Evolutionary conservation across 805 yeast species (phyloP).

Genomic region (Candida odintsovae): DNA sequence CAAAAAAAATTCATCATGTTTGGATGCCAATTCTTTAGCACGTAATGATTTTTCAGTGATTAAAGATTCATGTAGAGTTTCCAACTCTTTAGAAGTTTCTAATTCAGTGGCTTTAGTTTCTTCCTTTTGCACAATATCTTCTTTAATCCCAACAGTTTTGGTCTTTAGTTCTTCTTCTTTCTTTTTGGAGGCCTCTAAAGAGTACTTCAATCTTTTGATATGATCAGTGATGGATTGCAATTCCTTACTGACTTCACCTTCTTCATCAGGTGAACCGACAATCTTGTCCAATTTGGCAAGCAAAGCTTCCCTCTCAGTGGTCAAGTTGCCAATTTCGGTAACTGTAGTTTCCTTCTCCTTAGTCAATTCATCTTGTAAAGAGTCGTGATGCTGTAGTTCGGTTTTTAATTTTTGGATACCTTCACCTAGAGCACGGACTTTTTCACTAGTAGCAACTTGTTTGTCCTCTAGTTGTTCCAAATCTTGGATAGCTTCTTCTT

Average conservation of each 20-base stretch:
- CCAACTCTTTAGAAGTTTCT: background rate
- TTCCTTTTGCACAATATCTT: conserved; percentile 11
- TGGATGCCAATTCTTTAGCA: conserved; percentile 5
- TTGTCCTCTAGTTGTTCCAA: conserved; percentile 19
- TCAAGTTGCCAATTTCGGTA: conserved; percentile 14
- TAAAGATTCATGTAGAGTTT: background rate
- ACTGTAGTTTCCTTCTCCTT: conserved; percentile 11
- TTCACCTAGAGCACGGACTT: conserved; percentile 12
- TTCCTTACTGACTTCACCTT: conserved; percentile 1
- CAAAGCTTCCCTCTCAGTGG: conserved; percentile 14
- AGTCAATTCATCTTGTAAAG: conserved; percentile 14
- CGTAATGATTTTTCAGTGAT: background rate
- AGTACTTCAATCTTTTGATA: conserved; percentile 1
- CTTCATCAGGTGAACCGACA: conserved; percentile 4
- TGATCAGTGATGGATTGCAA: conserved; percentile 5
- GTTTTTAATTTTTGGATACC: conserved; percentile 14
- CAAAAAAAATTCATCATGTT: background rate
- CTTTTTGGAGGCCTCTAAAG: conserved; percentile 3
- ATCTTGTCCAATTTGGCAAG: conserved; percentile 5
- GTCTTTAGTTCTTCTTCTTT: background rate
- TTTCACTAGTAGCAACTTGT: conserved; percentile 20
- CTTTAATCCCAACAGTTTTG: conserved; percentile 14
- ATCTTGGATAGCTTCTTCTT: conserved; percentile 15
- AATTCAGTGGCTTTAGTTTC: background rate
- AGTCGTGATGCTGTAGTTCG: conserved; percentile 13